A percentile compares a stretch with the other conserved stretches of the same genome.
These are phyloP conservation scores for Diaporthe citriasiana DNA, from an alignment of 2,329 filamentous ascomycete species.

Conservation along the genomic window DNA sequence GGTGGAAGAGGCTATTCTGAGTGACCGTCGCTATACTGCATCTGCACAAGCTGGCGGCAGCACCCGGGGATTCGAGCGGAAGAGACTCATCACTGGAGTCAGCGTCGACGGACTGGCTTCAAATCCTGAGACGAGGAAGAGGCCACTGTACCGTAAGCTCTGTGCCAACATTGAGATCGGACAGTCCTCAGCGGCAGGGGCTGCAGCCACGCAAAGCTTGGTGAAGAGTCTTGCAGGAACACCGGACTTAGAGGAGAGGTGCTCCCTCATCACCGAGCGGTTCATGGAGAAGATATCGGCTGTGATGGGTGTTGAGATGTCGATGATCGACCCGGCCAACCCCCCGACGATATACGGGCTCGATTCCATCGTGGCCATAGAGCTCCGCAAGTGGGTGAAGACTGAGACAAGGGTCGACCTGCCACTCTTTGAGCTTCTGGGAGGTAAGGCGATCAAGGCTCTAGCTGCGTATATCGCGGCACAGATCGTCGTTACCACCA, in stretches of 20 bases:
- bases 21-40: background rate
- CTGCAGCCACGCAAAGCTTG: conserved; percentile 3
- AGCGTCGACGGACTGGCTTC: background rate
- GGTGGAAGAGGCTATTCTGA: conserved; percentile 17
- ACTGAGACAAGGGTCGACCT: conserved; percentile 15
- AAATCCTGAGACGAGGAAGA: conserved; percentile 5
- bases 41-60: background rate
- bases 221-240: background rate
- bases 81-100: conserved; percentile 15
- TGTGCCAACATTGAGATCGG: conserved; percentile 5
- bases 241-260: background rate
- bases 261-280: background rate
- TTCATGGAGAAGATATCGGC: conserved; percentile 27
- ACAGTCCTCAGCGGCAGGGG: background rate
- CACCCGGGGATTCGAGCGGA: background rate
- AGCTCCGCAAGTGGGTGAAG: conserved; percentile 32
- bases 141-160: conserved; percentile 14
- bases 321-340: conserved; percentile 7
- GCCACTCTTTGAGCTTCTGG: conserved; percentile 12
- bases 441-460: background rate
- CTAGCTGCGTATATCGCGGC: conserved; percentile 10
- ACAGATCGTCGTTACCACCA: background rate
- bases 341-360: conserved; percentile 22
- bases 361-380: conserved; percentile 29
- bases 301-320: conserved; percentile 17